Evolutionary conservation across 1,139 yeast genomes (phyloP), one percentile per base, ranked within the genome.

Genomic region (Blastobotrys serpentis): DNA sequence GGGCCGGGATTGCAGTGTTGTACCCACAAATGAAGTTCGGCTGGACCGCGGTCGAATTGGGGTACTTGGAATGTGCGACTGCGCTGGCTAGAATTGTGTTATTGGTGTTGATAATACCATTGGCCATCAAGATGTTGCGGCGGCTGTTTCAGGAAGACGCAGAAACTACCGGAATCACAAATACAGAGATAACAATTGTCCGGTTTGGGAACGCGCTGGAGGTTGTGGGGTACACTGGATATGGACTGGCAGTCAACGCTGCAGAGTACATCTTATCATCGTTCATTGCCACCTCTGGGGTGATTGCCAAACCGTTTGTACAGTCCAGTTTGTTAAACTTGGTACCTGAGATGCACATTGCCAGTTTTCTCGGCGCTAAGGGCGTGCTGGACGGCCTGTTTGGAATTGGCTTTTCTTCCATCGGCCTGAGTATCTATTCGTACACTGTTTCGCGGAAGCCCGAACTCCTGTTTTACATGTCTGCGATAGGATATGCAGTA

Each of bases 261-360:
- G 26, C 43, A 16, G 49, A 50, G 47, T 56, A 52, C 37, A 43
- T 56, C 4, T 42, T 43, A 10, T 45, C 55, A 11, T 56, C 56
- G 16, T 56, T 56, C 47, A 43, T 56, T 11, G 51, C 59, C 4
- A 56, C 60, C 17, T 52, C 59, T 1, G 60, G 60, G 6, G 59
- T 56, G 11, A 49, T 56, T 49, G 58, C 58, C 23, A 56, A 56
- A 40, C 59, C 58, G 14, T 48, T 56, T 2, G 56, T 55, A 2
- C 59, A 56, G 34, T 52, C 58, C 4, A 53, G 50, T 11, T 41
- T 56, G 37, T 43, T 56, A 48, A 56, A 56, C 44, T 47, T 54
- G 26, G 53, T 55, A 2, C 59, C 60, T 2, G 40, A 44, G 11
- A 50, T 47, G 3, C 42, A 46, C 11, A 47, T 54, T 7, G 60